These are phyloP conservation scores for Pleurotus eryngii DNA, from an alignment of 768 basidiomycete species.

Conservation along the genomic window DNA sequence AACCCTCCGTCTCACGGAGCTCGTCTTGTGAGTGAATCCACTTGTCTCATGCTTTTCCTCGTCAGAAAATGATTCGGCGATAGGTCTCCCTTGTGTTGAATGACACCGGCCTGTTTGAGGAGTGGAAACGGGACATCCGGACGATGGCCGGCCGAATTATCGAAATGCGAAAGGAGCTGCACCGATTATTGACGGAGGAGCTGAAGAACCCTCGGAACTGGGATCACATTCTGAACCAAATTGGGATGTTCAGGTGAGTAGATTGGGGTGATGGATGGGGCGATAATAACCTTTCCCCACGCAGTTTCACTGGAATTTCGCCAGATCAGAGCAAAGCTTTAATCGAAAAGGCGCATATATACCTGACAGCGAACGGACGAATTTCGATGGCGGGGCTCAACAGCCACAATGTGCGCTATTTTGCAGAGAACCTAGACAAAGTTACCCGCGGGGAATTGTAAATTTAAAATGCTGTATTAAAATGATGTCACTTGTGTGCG, in stretches of 20 bases:
- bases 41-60: background rate
- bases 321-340: constrained; percentile 62
- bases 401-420: constrained; percentile 69
- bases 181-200: constrained; percentile 69
- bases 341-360: constrained; percentile 73
- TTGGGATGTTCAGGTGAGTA: constrained; percentile 93
- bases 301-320: constrained; percentile 82
- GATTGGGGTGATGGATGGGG: constrained; percentile 4
- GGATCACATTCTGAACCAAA: constrained; percentile 95
- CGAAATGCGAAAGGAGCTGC: constrained; percentile 80
- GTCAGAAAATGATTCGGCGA: constrained; percentile 1
- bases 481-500: constrained; percentile 7
- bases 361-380: constrained; percentile 82
- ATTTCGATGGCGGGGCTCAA: constrained; percentile 96
- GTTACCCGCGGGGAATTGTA: constrained; percentile 47
- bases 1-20: constrained; percentile 93
- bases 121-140: constrained; percentile 88
- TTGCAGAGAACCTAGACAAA: constrained; percentile 68
- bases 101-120: constrained; percentile 65
- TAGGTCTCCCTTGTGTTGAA: constrained; percentile 84
- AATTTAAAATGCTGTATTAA: background rate
- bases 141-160: constrained; percentile 95
- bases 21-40: constrained; percentile 52
- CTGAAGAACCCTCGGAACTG: constrained; percentile 88
- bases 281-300: background rate